Evolutionary conservation across 2,329 filamentous ascomycete genomes (phyloP).

Genomic region (Fusarium sterilihyphosum): DNA sequence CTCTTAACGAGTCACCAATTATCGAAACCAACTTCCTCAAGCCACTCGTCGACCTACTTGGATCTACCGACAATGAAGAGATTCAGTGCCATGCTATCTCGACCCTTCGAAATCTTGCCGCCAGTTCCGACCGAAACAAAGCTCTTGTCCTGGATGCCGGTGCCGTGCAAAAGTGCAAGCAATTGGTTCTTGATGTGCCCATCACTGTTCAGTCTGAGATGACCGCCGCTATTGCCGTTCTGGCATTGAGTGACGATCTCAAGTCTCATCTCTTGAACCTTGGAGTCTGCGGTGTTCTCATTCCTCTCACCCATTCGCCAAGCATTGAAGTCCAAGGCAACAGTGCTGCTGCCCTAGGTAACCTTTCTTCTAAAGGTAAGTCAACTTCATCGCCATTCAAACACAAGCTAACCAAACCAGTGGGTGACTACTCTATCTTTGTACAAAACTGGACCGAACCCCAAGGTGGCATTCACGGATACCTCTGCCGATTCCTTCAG

Average conservation of each 20-base stretch:
- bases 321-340: slow-evolving; percentile 99
- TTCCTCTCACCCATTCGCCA: slow-evolving; percentile 91
- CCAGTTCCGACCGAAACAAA: slow-evolving; percentile 97
- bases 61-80: slow-evolving; percentile 96
- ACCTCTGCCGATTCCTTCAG: slow-evolving; percentile 89
- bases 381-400: background rate
- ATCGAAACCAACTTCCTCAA: slow-evolving; percentile 97
- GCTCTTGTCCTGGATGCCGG: slow-evolving; percentile 96
- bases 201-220: slow-evolving; percentile 98
- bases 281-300: slow-evolving; percentile 95
- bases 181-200: slow-evolving; percentile 91
- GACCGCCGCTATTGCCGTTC: slow-evolving; percentile 98
- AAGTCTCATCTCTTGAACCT: slow-evolving; percentile 91
- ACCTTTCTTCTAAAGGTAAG: slow-evolving; percentile 94
- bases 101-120: slow-evolving; percentile 92
- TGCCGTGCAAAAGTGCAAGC: slow-evolving; percentile 98
- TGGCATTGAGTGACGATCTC: slow-evolving; percentile 94
- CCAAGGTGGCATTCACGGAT: slow-evolving; percentile 93
- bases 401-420: slow-evolving; percentile 57
- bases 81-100: slow-evolving; percentile 99
- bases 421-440: slow-evolving; percentile 96
- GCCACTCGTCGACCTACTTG: slow-evolving; percentile 90
- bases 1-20: slow-evolving; percentile 96
- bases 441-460: slow-evolving; percentile 93
- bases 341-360: slow-evolving; percentile 93